These are phyloP conservation scores for Paraconiothyrium brasiliense DNA, from an alignment of 2,329 filamentous ascomycete species.

Conservation along the genomic window DNA sequence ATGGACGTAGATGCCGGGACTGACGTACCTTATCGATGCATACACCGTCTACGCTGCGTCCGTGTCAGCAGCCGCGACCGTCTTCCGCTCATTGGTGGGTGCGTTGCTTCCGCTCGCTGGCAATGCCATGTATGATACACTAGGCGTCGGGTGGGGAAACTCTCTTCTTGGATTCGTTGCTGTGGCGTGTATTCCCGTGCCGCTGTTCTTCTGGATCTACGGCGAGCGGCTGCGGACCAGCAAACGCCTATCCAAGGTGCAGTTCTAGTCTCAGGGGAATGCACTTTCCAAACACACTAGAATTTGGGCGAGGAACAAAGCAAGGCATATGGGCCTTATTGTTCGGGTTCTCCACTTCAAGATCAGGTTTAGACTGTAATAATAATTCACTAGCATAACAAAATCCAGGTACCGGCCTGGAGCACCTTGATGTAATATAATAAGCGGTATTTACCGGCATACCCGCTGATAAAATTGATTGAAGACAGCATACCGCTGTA, in stretches of 20 bases:
- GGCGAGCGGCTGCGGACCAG: conserved; percentile 20
- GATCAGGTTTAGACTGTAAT: not conserved
- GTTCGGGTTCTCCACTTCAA: not conserved
- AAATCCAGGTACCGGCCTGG: not conserved
- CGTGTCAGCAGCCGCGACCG: conserved; percentile 41
- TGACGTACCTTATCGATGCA: conserved; percentile 40
- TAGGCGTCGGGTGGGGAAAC: conserved; percentile 40
- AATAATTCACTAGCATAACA: not conserved
- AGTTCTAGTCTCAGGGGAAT: not conserved
- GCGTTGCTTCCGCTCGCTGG: conserved; percentile 44
- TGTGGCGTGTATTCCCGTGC: conserved; percentile 26
- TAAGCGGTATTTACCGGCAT: not conserved
- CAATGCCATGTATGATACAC: conserved; percentile 33
- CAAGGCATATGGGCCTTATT: no score
- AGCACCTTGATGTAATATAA: not conserved
- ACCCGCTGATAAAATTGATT: not conserved
- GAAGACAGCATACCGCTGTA: not conserved
- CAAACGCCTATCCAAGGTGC: conserved; percentile 6
- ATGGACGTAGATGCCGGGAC: conserved; percentile 28
- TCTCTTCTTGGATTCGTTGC: conserved; percentile 34
- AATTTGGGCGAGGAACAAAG: not conserved
- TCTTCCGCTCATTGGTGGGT: conserved; percentile 37
- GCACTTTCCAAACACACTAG: not conserved
- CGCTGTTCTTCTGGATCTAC: conserved; percentile 24
- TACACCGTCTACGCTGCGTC: conserved; percentile 44